Percentiles rank a stretch among this genome's conserved stretches.
Conservation (phyloP, 1,284 basidiomycete genomes). For the Amylostereum areolatum region DNA sequence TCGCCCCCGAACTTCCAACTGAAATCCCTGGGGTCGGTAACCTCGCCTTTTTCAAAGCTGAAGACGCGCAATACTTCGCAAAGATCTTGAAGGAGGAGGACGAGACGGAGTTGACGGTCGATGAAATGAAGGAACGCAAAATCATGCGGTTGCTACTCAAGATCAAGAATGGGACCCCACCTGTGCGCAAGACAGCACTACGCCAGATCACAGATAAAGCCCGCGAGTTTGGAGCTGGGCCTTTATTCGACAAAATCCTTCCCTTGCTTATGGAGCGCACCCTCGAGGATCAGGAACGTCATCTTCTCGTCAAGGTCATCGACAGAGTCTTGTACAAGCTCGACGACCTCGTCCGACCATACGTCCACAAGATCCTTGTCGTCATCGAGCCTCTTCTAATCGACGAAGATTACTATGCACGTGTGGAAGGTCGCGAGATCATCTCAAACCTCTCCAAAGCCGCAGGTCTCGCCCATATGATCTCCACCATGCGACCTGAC, state of each 20-base stretch:
- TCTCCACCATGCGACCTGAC: constrained; percentile 99
- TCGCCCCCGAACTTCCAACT: constrained; percentile 93
- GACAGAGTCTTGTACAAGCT: constrained; percentile 99
- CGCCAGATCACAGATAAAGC: constrained; percentile 99
- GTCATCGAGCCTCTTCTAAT: constrained; percentile 99
- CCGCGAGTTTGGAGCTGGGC: constrained; percentile 96
- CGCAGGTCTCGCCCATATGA: constrained; percentile 99
- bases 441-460: constrained; percentile 99
- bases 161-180: constrained; percentile 99
- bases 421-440: constrained; percentile 98
- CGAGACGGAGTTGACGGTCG: constrained; percentile 91
- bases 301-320: constrained; percentile 98
- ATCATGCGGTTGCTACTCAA: constrained; percentile 99
- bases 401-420: constrained; percentile 99
- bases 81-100: constrained; percentile 96
- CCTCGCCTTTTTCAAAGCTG: constrained; percentile 96
- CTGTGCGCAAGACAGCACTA: constrained; percentile 95
- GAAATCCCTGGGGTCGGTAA: constrained; percentile 98
- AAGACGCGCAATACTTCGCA: constrained; percentile 97
- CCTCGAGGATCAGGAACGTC: constrained; percentile 97
- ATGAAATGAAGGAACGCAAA: constrained; percentile 99
- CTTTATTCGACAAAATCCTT: constrained; percentile 99
- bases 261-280: constrained; percentile 99
- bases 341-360: constrained; percentile 97
- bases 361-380: constrained; percentile 99